Base-by-base conservation (phyloP, 2,329 filamentous ascomycete genomes). In the Botryotinia globosa region DNA sequence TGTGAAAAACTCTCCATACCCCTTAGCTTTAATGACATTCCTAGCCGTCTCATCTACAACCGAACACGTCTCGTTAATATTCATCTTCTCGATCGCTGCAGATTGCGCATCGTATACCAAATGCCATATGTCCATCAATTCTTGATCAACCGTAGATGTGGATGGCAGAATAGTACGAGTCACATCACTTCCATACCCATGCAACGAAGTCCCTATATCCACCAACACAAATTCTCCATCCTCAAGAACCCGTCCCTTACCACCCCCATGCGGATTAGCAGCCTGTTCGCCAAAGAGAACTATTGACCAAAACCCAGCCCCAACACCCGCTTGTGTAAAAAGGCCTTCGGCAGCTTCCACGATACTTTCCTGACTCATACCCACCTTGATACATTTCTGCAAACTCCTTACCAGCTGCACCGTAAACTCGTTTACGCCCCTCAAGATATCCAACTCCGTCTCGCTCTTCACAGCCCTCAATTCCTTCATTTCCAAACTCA, bases 141-240 rank as follows among this genome's bases (percentile, higher is more conserved):
- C 69, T 2, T 72, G 42, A 34, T 72, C 76, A n/a, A 78, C 74
- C 2, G 25, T 76, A 1, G 74, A 75, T 44, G 72, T 72, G 0
- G 61, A 10, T 2, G 77, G 76, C 25, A 79, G 61, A 79, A 91
- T 90, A 42, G 87, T 89, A 16, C 89, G 85, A 74, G 87, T 89
- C 12, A 90, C 88, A 76, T 91, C 88, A 7, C 87, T 89, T 3
- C 86, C 88, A 78, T 90, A 90, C 1, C 87, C 87, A 54, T 87
- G 82, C 34, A 89, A 85, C 76, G 89, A 87, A 0, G 72, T 79
- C 58, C 84, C 88, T 8, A 90, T 88, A 74, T 91, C 88, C 58
- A 91, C 89, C 18, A 90, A 82, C 0, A 90, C 81, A 81, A 90
- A 88, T 54, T 84, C 88, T 44, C 87, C 85, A 34, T 84, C 76